A percentile compares a stretch with the other conserved stretches of the same genome.
Evolutionary conservation across 108 stramenopile species (phyloP).

Genomic region (Skeletonema potamos): DNA sequence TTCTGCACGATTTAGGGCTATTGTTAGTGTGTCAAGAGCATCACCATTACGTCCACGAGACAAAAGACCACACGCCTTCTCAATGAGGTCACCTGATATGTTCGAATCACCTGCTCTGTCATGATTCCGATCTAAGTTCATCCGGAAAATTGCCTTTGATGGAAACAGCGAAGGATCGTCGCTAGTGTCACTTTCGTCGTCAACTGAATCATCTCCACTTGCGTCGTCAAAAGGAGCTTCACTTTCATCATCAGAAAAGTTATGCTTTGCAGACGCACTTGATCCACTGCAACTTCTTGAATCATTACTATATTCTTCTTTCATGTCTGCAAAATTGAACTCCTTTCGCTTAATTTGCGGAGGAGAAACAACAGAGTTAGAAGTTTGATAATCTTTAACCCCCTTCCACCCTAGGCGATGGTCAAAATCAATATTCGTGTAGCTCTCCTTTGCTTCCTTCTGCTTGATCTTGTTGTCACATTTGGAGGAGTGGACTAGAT

Average conservation of each 20-base stretch:
- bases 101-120: conserved; percentile 1
- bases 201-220: background rate
- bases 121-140: conserved; percentile 23
- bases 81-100: conserved; percentile 26
- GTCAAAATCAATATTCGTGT: conserved; percentile 33
- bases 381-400: background rate
- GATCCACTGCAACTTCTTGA: background rate
- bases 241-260: conserved; percentile 2
- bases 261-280: background rate
- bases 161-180: conserved; percentile 33
- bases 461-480: conserved; percentile 17
- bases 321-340: conserved; percentile 18
- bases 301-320: background rate
- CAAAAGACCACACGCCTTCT: conserved; percentile 34
- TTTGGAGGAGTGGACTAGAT: background rate
- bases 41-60: conserved; percentile 40
- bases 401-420: background rate
- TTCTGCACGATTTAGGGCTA: conserved; percentile 23
- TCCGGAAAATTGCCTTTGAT: conserved; percentile 35
- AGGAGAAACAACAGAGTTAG: conserved; percentile 32
- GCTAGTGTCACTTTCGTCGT: conserved; percentile 33
- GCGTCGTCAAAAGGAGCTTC: background rate
- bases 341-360: conserved; percentile 22
- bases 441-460: conserved; percentile 40
- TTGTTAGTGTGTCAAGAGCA: conserved; percentile 24